Evolutionary conservation across 495 filamentous ascomycete species (phyloP), one percentile per base, ranked within the genome.

Genomic region (Astrothelium subdiscretum): DNA sequence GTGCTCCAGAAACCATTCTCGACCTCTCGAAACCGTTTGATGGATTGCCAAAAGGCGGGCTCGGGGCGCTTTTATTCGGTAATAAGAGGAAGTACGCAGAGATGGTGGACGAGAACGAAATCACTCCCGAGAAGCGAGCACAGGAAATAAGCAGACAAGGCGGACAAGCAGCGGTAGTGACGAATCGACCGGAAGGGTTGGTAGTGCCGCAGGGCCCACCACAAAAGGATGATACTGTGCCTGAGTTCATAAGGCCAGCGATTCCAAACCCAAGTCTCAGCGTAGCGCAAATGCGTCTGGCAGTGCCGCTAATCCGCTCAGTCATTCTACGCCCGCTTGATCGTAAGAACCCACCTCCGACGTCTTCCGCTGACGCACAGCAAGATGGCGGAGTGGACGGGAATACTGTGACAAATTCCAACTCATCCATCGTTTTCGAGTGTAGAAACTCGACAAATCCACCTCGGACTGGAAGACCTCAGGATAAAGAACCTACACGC

Each of bases 21-120:
- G 94, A 99, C 69, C 79, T 97, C 2, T 94, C 91, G 29, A 95
- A 94, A 69, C 95, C 94, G 1, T 97, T 88, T 65, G 94, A 97
- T 71, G 92, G 94, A 12, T 76, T 97, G 42, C 94, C 94, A 0
- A 89, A 89, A 70, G 95, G 95, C 32, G 94, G 94, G 0, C 77
- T 99, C 43, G 83, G 88, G 4, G 78, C 88, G 18, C 80, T 99
- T 72, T 76, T 99, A 0, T 79, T 97, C 24, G 94, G 95, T 1
- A 97, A 95, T 70, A 99, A 97, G 73, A 83, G 94, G 24, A 96
- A 92, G 68, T 79, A 86, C 20, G 82, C 85, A 18, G 79, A 81
- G 2, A 68, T 85, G 0, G 84, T 86, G 63, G 83, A 79, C n/a
- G 83, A 82, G 13, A 84, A 88, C 57, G 89, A 92, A 51, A 83